Evolutionary conservation across 2,329 filamentous ascomycete species (phyloP), one percentile per base, ranked within the genome.

Genomic region (Aspergillus alliaceus): DNA sequence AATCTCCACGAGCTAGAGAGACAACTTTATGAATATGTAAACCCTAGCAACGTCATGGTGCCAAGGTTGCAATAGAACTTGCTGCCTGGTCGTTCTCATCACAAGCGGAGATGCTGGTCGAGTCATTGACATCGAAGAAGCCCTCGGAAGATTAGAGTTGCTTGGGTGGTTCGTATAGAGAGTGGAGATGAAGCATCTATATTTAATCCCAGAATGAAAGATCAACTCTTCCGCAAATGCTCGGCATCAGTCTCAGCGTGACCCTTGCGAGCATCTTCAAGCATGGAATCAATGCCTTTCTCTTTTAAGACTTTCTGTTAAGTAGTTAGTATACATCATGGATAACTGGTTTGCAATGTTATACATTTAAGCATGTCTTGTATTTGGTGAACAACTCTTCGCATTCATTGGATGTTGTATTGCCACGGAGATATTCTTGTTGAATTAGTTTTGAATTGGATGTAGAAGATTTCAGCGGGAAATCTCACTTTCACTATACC

Each of bases 401-500:
- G 72, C 95, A 99, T 72, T 98, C 93, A 72, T 93, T 92, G 46
- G 87, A 87, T 39, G 87, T 89, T 40, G 92, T 89, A 58, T 88
- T 88, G 18, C 93, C 93, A 65, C 92, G 85, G 20, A 99, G 85
- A 70, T 96, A 99, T 76, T 97, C 95, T 95, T 63, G 53, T 31
- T 48, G 48, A 15, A 54, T 63, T 50, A 66, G 65, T 51, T 7
- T 44, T 25, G 2, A 51, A 39, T 29, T 15, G 29, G 18, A 42
- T 8, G 11, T 15, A 37, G 18, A 4, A 52, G 56, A 57, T 51
- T 24, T 7, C 44, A 2, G 6, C 42, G 51, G 24, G 27, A 20
- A 51, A 53, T 25, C 63, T 29, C 82, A 97, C 95, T 98, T 78
- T 99, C 95, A 72, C 93, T 97, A 76, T 99, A 99, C 95, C 95